Percentiles rank a stretch among this genome's conserved stretches.
Conservation (phyloP, 805 yeast genomes). For the Cyberlindnera bimundalis region DNA sequence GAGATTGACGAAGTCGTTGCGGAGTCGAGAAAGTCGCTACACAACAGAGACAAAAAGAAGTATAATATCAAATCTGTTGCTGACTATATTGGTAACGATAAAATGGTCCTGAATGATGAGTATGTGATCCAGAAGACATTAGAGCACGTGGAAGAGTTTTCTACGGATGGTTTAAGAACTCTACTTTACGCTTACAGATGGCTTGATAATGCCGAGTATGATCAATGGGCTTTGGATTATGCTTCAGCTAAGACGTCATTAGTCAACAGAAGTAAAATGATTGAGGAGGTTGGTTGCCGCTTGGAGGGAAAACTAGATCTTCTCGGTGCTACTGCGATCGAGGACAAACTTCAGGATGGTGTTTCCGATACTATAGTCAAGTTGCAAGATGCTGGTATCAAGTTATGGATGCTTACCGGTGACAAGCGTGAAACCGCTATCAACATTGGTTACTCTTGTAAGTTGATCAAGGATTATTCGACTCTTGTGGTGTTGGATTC, state of each 20-base stretch:
- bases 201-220: conserved; percentile 56
- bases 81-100: conserved; percentile 49
- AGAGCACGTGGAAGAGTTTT: conserved; percentile 89
- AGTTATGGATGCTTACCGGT: conserved; percentile 98
- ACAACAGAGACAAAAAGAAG: conserved; percentile 52
- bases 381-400: conserved; percentile 87
- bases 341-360: conserved; percentile 95
- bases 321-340: conserved; percentile 94
- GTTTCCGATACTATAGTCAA: conserved; percentile 94
- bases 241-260: conserved; percentile 75
- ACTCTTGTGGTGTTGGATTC: conserved; percentile 70
- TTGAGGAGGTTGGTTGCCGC: conserved; percentile 68
- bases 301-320: conserved; percentile 69
- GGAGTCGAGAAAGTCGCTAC: conserved; percentile 55
- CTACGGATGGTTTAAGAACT: conserved; percentile 93
- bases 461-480: conserved; percentile 87
- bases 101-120: conserved; percentile 64
- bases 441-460: conserved; percentile 93
- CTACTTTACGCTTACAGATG: conserved; percentile 78
- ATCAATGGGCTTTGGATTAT: conserved; percentile 63
- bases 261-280: conserved; percentile 56
- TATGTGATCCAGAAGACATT: conserved; percentile 79
- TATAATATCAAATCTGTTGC: conserved; percentile 34
- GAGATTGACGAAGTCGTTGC: conserved; percentile 52
- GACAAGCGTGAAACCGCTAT: conserved; percentile 98